Percentiles rank a stretch among this genome's conserved stretches.
These are phyloP conservation scores for Anthracocystis walkeri DNA, from an alignment of 1,284 basidiomycete genomes.

Conservation along the genomic window DNA sequence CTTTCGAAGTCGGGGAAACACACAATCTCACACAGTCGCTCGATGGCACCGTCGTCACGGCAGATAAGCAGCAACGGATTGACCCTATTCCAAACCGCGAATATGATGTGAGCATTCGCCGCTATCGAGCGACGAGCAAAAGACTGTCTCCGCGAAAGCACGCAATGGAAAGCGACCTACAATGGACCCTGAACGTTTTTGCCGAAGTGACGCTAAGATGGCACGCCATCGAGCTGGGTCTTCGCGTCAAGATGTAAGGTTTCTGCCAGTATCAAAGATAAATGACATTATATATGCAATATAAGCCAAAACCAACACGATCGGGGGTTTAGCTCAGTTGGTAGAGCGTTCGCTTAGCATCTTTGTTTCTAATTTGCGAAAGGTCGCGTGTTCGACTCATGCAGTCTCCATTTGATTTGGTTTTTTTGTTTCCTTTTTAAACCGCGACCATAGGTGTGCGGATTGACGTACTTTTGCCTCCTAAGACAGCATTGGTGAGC, in stretches of 20 bases:
- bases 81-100: neutral
- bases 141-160: constrained; percentile 5
- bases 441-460: neutral
- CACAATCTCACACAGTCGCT: too few relatives aligned
- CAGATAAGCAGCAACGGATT: constrained; percentile 13
- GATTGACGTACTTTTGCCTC: neutral
- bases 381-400: constrained; percentile 63
- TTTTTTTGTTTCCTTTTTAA: constrained; percentile 6
- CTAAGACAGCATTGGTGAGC: neutral
- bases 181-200: constrained; percentile 2
- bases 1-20: neutral
- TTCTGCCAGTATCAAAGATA: neutral
- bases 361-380: constrained; percentile 46
- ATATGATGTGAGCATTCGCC: too few relatives aligned
- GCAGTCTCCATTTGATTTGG: constrained; percentile 49
- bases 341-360: constrained; percentile 63
- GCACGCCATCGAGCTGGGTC: constrained; percentile 26
- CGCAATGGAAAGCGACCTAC: constrained; percentile 9
- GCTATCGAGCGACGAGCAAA: too few relatives aligned
- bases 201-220: constrained; percentile 26
- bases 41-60: neutral
- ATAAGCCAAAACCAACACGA: neutral
- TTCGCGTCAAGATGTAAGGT: constrained; percentile 26
- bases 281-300: constrained; percentile 7
- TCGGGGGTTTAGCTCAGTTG: constrained; percentile 61